Evolutionary conservation across 1,284 basidiomycete genomes (phyloP).

Genomic region (Phellopilus nigrolimitatus): DNA sequence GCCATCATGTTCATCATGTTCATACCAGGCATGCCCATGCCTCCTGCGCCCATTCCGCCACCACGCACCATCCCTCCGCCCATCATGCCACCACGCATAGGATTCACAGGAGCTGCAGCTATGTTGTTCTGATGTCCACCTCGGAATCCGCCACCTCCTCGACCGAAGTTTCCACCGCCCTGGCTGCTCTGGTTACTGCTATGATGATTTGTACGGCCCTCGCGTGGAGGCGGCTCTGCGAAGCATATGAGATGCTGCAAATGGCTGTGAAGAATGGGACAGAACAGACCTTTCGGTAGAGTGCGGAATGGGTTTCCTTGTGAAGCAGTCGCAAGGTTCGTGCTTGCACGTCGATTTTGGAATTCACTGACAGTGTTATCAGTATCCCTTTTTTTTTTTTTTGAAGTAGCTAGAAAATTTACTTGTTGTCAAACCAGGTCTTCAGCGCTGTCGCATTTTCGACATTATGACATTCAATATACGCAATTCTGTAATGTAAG

Average conservation of each 20-base stretch:
- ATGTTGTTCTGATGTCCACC: constrained; percentile 44
- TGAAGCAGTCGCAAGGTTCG: constrained; percentile 63
- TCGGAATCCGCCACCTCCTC: constrained; percentile 32
- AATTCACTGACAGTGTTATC: constrained; percentile 86
- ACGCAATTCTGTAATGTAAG: too few species aligned
- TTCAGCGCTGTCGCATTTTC: constrained; percentile 71
- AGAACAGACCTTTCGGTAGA: constrained; percentile 73
- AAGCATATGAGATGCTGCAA: constrained; percentile 5
- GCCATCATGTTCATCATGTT: constrained; percentile 30
- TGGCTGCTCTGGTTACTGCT: constrained; percentile 31
- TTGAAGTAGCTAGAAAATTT: too few species aligned
- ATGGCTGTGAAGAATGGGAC: not conserved
- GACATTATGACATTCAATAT: constrained; percentile 72
- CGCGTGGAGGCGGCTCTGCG: constrained; percentile 71
- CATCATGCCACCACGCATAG: constrained; percentile 33
- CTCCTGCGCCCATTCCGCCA: constrained; percentile 34
- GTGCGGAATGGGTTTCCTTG: constrained; percentile 88
- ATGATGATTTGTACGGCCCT: constrained; percentile 34
- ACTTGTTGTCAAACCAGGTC: constrained; percentile 90
- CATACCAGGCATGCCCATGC: constrained; percentile 40
- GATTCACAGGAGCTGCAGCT: constrained; percentile 23
- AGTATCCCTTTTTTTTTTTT: too few species aligned
- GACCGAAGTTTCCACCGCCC: constrained; percentile 27
- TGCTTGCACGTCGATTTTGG: constrained; percentile 77
- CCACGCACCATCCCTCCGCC: constrained; percentile 32